Evolutionary conservation across 768 basidiomycete species (phyloP).

Genomic region (Suillus clintonianus): DNA sequence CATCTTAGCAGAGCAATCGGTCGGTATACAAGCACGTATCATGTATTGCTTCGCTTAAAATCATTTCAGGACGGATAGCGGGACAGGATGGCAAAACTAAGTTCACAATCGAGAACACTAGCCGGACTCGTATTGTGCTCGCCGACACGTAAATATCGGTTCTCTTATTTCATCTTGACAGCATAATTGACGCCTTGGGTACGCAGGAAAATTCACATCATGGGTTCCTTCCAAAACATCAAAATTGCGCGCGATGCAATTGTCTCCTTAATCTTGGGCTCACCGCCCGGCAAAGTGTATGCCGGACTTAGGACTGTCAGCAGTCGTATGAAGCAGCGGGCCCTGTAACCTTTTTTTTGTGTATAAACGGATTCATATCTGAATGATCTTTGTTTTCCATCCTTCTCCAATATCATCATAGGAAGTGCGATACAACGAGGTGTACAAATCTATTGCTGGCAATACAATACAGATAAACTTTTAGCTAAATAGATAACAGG

Average conservation of each 20-base stretch:
- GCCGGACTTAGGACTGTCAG: conserved; percentile 90
- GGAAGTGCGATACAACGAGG: conserved; percentile 4
- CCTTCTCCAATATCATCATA: not conserved
- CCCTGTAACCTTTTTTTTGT: conserved; percentile 48
- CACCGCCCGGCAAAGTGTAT: conserved; percentile 93
- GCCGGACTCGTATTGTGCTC: conserved; percentile 95
- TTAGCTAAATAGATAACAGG: conserved; percentile 5
- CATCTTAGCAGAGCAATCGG: conserved; percentile 98
- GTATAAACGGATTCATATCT: not conserved
- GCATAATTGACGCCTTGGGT: conserved; percentile 4
- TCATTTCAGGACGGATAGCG: conserved; percentile 81
- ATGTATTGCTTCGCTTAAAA: conserved; percentile 8
- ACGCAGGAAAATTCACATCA: conserved; percentile 92
- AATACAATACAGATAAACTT: conserved; percentile 1
- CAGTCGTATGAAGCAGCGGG: conserved; percentile 91
- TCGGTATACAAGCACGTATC: conserved; percentile 26
- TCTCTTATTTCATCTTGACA: conserved; percentile 9
- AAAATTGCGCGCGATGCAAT: conserved; percentile 96
- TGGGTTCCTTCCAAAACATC: conserved; percentile 98
- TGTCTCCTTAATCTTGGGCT: conserved; percentile 92
- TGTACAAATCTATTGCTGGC: conserved; percentile 11
- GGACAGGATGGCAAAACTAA: conserved; percentile 99
- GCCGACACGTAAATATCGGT: conserved; percentile 82
- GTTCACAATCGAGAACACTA: conserved; percentile 97
- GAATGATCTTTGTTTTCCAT: conserved; percentile 9